phyloP scores from a whole-genome alignment of 2,329 filamentous ascomycete species.

The Colletotrichum cordylinicola region DNA sequence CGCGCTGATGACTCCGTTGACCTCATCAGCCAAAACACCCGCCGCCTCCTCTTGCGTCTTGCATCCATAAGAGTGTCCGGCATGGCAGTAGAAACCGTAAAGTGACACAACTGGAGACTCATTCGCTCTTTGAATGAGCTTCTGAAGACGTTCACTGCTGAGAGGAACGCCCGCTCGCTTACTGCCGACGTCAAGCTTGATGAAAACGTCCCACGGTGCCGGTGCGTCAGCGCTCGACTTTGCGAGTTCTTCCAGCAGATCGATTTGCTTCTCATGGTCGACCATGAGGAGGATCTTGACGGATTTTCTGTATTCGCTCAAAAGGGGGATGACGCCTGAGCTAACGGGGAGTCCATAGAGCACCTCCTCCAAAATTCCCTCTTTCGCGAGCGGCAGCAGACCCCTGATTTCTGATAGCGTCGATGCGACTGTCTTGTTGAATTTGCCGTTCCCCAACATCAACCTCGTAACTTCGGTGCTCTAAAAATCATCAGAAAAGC shows the following conservation, averaged over 20 bases:
- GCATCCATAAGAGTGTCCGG: constrained; percentile 40
- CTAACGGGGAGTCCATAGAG: constrained; percentile 47
- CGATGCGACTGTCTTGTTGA: constrained; percentile 43
- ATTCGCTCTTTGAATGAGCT: constrained; percentile 31
- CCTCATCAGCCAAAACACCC: constrained; percentile 32
- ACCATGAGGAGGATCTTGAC: constrained; percentile 41
- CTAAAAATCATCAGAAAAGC: constrained; percentile 21
- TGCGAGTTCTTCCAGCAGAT: constrained; percentile 29
- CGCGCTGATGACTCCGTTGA: constrained; percentile 33
- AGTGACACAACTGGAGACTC: constrained; percentile 32
- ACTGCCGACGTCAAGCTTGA: constrained; percentile 42
- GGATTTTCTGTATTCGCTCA: constrained; percentile 32
- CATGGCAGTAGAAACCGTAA: constrained; percentile 44
- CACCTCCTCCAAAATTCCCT: constrained; percentile 44
- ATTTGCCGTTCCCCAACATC: constrained; percentile 43
- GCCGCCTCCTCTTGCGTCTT: constrained; percentile 35
- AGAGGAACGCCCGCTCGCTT: constrained; percentile 37
- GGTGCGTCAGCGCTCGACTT: background rate
- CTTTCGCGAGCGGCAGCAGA: constrained; percentile 39
- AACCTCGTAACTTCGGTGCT: constrained; percentile 41
- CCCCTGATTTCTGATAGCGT: constrained; percentile 46
- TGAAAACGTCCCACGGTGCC: constrained; percentile 37
- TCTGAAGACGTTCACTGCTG: constrained; percentile 28
- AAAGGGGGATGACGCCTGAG: constrained; percentile 33
- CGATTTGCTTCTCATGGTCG: constrained; percentile 39